Evolutionary conservation across 306 rosid species (phyloP), one percentile per base, ranked within the genome.

Genomic region (Abrus pulchellus): DNA sequence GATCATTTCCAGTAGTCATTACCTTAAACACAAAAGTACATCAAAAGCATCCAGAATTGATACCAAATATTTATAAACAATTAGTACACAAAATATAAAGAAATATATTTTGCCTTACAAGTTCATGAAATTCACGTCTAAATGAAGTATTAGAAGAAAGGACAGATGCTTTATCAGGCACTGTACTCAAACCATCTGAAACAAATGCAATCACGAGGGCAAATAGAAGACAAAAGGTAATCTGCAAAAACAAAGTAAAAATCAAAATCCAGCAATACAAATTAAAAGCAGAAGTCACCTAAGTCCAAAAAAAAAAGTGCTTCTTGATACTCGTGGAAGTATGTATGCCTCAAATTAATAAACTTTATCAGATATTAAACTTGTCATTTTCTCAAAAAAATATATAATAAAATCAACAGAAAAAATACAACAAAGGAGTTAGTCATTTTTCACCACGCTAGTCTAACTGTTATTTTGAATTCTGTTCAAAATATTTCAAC

Each of bases 181-280:
- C 90, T 57, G 95, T 90, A 85, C 95, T 87, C 83, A 95, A 82
- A 73, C 96, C 98, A 85, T 95, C 99, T 27, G 99, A 95, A 64
- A 95, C 56, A 13, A 95, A 89, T 14, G 92, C 91, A 49, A 91
- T 91, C 84, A 95, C 92, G 68, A 91, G 86, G 55, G 99, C 89
- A 85, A 91, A 95, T 11, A 93, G 94, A 83, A 95, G 97, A 82
- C 98, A 87, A 74, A 87, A 91, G 60, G 89, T 89, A 82, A 93
- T 95, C 99, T 95, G 97, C 97, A 89, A 30, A 75, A 47, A 79
- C 57, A 76, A 34, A 74, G 59, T 70, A 65, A 68, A 59, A 53
- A 60, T 60, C 64, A 76, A 84, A 68, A 79, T 68, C 44, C 55
- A 84, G 59, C 27, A 69, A 72, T 44, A 82, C 45, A 30, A 81